Percentiles rank a stretch among this genome's conserved stretches.
Evolutionary conservation across 202 grass and related monocot species (phyloP).

Genomic region (Schoenoplectus tabernaemontani): DNA sequence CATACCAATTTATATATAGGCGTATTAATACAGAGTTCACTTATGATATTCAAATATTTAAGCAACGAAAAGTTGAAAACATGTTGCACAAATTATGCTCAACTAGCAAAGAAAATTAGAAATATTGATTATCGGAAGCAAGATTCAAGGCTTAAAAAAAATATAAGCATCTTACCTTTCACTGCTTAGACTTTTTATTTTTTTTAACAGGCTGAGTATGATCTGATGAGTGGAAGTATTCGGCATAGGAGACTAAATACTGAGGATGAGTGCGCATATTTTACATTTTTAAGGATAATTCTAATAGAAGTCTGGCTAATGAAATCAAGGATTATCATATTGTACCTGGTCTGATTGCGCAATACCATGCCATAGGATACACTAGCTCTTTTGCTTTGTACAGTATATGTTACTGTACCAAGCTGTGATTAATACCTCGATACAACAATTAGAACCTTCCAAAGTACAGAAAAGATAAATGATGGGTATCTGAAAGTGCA

Average conservation of each 20-base stretch:
- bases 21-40: background rate
- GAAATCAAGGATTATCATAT: background rate
- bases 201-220: conserved; percentile 61
- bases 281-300: conserved; percentile 16
- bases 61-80: background rate
- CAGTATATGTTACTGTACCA: background rate
- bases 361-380: background rate
- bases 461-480: background rate
- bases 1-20: background rate
- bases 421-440: background rate
- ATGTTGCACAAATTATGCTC: background rate
- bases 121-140: background rate
- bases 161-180: background rate
- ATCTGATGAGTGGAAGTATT: conserved; percentile 41
- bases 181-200: background rate
- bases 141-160: background rate
- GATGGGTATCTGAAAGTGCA: background rate
- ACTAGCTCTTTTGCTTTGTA: background rate
- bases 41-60: background rate
- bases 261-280: conserved; percentile 48
- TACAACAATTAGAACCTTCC: background rate
- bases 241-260: conserved; percentile 52
- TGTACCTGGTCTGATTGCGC: background rate
- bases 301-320: conserved; percentile 10
- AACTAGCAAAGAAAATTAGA: background rate